Base-by-base conservation (phyloP, 345 rosid genomes). In the Eucalyptus pumila region DNA sequence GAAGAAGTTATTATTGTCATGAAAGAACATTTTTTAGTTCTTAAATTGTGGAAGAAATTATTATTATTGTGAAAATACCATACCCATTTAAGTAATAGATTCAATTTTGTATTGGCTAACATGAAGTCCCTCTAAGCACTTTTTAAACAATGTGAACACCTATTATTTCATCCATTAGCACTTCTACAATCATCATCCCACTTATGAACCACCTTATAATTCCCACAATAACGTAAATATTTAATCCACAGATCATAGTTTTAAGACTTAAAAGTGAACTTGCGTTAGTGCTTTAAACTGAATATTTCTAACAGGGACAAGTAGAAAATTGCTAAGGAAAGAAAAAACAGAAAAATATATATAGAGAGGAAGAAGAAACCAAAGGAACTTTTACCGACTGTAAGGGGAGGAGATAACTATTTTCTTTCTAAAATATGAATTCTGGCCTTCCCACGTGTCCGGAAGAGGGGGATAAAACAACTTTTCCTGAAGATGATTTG, bases 381-480 rank as follows among this genome's bases (percentile, higher is more conserved):
- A 5, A 26, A 60, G 30, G 15, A 12, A 60, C 13, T 26, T 60
- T 60, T 26, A 26, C 32, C n/a, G 0, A 3, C 4, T 27, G n/a
- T 27, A 60, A 26, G n/a, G 30, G 67, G 13, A 60, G 30, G 67
- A 60, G 67, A 60, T 27, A 26, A 26, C 0, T 60, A 15, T 30
- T 60, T 11, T 60, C 67, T 26, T 5, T 54, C 11, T 21, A 54
- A 1, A 54, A 40, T 40, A 13, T 17, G 23, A 51, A 19, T 19
- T 52, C 2, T 52, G 56, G 56, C 56, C 56, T 52, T 52, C 56
- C 62, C 62, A 9, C 12, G 13, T 24, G 62, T 56, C 3, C 12
- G 0, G 30, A 56, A 56, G 62, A 56, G 0, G 6, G 30, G 6
- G 30, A 56, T 24, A 9, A 56, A 24, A 24, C 62, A 24, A 56